Evolutionary conservation across 495 filamentous ascomycete genomes (phyloP).

Genomic region (Clavariopsis aquatica): DNA sequence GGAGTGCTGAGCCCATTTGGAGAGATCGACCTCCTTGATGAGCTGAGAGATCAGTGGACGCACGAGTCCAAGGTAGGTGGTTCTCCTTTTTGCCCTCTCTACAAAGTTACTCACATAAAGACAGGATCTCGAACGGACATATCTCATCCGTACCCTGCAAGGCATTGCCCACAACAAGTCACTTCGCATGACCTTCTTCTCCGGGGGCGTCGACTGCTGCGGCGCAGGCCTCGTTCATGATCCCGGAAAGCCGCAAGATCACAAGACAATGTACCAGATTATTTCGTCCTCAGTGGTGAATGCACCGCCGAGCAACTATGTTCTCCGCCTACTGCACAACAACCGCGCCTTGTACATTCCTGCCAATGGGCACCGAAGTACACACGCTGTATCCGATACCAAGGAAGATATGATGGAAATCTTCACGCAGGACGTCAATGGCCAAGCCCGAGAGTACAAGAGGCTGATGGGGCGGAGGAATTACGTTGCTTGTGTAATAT

Average conservation of each 20-base stretch:
- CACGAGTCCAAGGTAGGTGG: conserved; percentile 81
- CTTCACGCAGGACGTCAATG: conserved; percentile 86
- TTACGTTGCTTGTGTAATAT: conserved; percentile 91
- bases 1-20: conserved; percentile 92
- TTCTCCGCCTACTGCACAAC: conserved; percentile 89
- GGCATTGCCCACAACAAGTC: conserved; percentile 91
- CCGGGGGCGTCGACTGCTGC: conserved; percentile 85
- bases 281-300: conserved; percentile 91
- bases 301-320: conserved; percentile 76
- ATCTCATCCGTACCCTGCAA: conserved; percentile 92
- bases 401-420: conserved; percentile 99
- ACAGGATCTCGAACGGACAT: conserved; percentile 90
- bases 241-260: conserved; percentile 81
- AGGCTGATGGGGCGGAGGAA: conserved; percentile 91
- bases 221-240: conserved; percentile 95
- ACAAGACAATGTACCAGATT: conserved; percentile 99
- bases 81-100: not conserved
- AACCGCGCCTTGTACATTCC: conserved; percentile 90
- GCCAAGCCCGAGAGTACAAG: conserved; percentile 74
- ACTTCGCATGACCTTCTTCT: conserved; percentile 93
- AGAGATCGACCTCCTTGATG: conserved; percentile 93
- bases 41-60: conserved; percentile 94
- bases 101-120: conserved; percentile 11
- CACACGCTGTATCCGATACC: conserved; percentile 70
- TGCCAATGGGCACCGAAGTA: conserved; percentile 81